Evolutionary conservation across 345 rosid genomes (phyloP).

Genomic region (Sapria himalayana): DNA sequence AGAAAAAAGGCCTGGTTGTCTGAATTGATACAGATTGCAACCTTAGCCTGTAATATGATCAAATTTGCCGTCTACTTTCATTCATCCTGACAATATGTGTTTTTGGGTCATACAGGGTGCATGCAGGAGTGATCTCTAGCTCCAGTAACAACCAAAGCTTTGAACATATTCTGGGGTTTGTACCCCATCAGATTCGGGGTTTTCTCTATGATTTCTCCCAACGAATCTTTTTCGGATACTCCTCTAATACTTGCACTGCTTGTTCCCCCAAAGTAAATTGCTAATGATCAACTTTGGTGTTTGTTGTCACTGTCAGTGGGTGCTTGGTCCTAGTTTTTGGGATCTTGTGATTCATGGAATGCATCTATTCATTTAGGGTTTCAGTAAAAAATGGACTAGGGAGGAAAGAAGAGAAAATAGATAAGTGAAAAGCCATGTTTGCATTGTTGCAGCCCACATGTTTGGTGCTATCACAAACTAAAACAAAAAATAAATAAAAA

Average conservation of each 20-base stretch:
- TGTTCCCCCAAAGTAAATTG: conserved; percentile 59
- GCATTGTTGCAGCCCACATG: no score
- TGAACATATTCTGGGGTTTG: conserved; percentile 68
- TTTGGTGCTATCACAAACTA: no score
- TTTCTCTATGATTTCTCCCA: conserved; percentile 64
- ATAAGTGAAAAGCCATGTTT: no score
- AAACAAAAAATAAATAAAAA: no score
- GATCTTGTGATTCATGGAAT: no score
- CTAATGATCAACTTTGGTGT: background rate
- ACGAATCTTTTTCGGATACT: conserved; percentile 60
- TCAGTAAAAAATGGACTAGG: no score
- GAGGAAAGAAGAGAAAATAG: no score
- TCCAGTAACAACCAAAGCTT: conserved; percentile 17
- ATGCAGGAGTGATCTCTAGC: conserved; percentile 35
- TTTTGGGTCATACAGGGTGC: conserved; percentile 23
- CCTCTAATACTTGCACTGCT: conserved; percentile 79
- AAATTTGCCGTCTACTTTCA: background rate
- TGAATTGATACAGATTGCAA: background rate
- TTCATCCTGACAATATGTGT: conserved; percentile 5
- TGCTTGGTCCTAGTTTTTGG: background rate
- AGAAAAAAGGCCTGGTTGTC: background rate
- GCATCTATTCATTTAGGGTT: no score
- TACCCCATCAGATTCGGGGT: conserved; percentile 91
- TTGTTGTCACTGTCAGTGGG: background rate
- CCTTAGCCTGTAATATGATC: background rate